Evolutionary conservation across 176 grass and related monocot genomes (phyloP).

Genomic region (Otatea glauca): DNA sequence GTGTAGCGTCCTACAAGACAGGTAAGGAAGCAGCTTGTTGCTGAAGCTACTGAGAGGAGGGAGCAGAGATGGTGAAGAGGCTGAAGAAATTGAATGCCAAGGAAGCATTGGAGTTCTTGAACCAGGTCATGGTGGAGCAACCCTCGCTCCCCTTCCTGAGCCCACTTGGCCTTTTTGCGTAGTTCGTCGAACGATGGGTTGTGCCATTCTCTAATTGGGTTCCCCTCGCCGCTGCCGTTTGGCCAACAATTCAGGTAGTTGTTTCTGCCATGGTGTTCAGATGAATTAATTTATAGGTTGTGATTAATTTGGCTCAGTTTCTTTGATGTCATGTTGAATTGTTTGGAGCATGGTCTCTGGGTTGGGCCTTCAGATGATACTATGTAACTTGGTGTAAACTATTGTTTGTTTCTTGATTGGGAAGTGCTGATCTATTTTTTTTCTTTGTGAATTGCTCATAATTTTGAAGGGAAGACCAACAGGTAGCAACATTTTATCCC

Average conservation of each 20-base stretch:
- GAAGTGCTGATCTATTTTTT: neutral
- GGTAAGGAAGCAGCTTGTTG: neutral
- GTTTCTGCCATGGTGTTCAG: conserved; percentile 27
- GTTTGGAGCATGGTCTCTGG: neutral
- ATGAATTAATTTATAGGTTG: neutral
- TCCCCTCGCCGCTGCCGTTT: conserved; percentile 75
- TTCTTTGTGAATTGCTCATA: neutral
- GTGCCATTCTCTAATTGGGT: conserved; percentile 99
- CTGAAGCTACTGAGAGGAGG: conserved; percentile 37
- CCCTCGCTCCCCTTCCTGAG: conserved; percentile 86
- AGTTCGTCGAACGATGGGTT: conserved; percentile 88
- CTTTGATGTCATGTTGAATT: conserved; percentile 8
- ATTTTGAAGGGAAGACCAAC: conserved; percentile 10
- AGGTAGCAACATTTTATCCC: neutral
- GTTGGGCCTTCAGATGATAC: neutral
- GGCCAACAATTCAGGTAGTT: conserved; percentile 87
- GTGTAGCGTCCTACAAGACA: neutral
- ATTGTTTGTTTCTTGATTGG: conserved; percentile 3
- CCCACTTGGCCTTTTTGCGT: conserved; percentile 76
- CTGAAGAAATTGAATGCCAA: conserved; percentile 62
- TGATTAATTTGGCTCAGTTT: neutral
- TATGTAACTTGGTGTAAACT: neutral
- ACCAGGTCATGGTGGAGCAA: conserved; percentile 82
- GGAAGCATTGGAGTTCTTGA: conserved; percentile 77
- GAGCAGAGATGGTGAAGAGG: conserved; percentile 62